Base-by-base conservation (phyloP, 2,329 filamentous ascomycete species). In the Pseudogymnoascus sp. region DNA sequence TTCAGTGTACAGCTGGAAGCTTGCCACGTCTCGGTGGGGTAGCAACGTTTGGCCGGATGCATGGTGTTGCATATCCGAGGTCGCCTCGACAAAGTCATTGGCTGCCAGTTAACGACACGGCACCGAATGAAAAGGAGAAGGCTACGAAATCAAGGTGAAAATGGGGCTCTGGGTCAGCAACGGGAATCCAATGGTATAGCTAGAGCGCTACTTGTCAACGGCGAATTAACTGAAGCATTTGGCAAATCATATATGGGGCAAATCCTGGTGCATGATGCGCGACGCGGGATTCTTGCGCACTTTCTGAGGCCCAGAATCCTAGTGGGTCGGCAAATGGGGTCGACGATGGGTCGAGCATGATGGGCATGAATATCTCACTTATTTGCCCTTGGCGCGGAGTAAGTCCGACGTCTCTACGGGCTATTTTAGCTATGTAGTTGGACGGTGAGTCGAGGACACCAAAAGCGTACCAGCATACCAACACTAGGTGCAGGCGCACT, bases 351-450 rank as follows among this genome's bases (percentile, higher is more conserved):
- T 47, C 41, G 41, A 30, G 25, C 25, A 50, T 50, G 43, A 50
- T 50, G 43, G 43, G 43, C 43, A 50, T 50, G 43, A 50, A 50
- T 50, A 50, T 50, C 43, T 50, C 25, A 30, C 43, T 50, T 50
- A 50, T 50, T 50, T 15, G 43, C 25, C 43, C 25, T 50, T 50
- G 43, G 43, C 43, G 43, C 25, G 43, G 43, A 50, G 25, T 50
- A 50, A 50, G 43, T 50, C 43, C 43, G 25, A 50, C 43, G 43
- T 50, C 43, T 50, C 43, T 50, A 50, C 43, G 43, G 43, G 43
- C 43, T 50, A 50, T 50, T 37, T 50, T 50, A 50, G 43, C 43
- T 50, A 50, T 50, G 43, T 50, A 50, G 43, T 30, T 50, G 43
- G 43, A 50, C 25, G 15, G 43, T 50, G 43, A 50, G 43, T 50